Evolutionary conservation across 768 basidiomycete species (phyloP), one percentile per base, ranked within the genome.

Genomic region (Rhodosporidiobolus sp.): DNA sequence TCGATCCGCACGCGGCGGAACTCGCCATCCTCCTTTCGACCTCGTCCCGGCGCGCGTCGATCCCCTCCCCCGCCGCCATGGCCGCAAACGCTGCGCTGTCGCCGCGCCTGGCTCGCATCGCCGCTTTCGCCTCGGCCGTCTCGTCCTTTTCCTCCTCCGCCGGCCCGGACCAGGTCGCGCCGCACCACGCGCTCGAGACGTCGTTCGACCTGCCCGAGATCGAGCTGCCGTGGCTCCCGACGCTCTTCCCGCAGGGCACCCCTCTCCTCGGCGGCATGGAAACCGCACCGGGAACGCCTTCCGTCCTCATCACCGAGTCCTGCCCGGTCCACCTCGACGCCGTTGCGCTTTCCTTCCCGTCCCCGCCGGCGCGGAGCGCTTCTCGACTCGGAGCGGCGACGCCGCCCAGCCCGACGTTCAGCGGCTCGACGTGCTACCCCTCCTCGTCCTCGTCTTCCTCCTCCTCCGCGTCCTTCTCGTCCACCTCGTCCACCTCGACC

Each of bases 151-250:
- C n/a, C n/a, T n/a, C n/a, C n/a, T n/a, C n/a, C n/a, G n/a, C n/a
- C n/a, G n/a, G n/a, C n/a, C n/a, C n/a, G n/a, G n/a, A n/a, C n/a
- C n/a, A n/a, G n/a, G n/a, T 1, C 49, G 20, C 10, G 22, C 38
- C 12, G 26, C 9, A 17, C 14, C 7, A 49, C 17, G 61, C 63
- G 24, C 11, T 52, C 38, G 52, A 9, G 35, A 43, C 63, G 35
- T 19, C 12, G 14, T 63, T 53, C 38, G 63, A 53, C 14, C 52
- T 50, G 16, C 68, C 68, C 26, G 62, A 63, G 20, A 46, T 63
- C 48, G 68, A 69, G 22, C 52, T 55, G 12, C 67, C 59, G 7
- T 62, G 67, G 67, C 34, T 69, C 0, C 60, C 60, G 30, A 62
- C 67, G 24, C 68, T 69, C 34, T 69, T 63, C 32, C 61, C 61